Evolutionary conservation across 495 filamentous ascomycete species (phyloP), one percentile per base, ranked within the genome.

Genomic region (Aspergillus funiculosus): DNA sequence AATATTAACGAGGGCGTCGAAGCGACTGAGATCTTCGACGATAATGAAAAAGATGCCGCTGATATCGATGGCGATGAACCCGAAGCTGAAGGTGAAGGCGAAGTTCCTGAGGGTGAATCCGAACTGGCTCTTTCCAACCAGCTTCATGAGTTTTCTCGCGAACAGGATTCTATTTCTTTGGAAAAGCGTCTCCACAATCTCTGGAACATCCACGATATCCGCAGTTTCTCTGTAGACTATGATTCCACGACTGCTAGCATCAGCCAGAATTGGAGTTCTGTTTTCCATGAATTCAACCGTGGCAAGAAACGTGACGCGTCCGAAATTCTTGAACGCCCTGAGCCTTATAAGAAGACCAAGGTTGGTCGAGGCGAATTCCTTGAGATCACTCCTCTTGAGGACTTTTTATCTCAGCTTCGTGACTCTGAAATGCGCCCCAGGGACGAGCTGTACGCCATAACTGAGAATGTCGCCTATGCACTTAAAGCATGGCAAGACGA

Each of bases 401-500:
- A 59, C 0, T 57, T 66, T 10, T 17, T 73, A 5, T 52, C 41
- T 34, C 58, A 66, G 46, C 61, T 73, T 18, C 59, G 57, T 15
- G 62, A 69, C 24, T 61, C 64, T 0, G 64, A 71, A 30, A 38
- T 39, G 17, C 60, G 64, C 35, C 46, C 67, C 1, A 50, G 60
- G 0, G 73, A 74, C 15, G 74, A 74, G 32, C 70, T 87, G 0
- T 79, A 81, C 41, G 57, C 60, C 4, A 63, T 74, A 10, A 66
- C 78, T 3, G 67, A 74, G 22, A 75, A 78, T 38, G 70, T 72
- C 2, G 74, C 72, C 9, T 57, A 68, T 34, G 72, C 74, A 3
- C 51, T 90, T 41, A 64, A 67, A 29, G 62, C 64, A 4, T 82
- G 80, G 68, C 81, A 89, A 57, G 68, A 80, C 13, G 81, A 89